These are phyloP conservation scores for Citrus reticulata DNA, from an alignment of 345 rosid genomes.

Conservation along the genomic window DNA sequence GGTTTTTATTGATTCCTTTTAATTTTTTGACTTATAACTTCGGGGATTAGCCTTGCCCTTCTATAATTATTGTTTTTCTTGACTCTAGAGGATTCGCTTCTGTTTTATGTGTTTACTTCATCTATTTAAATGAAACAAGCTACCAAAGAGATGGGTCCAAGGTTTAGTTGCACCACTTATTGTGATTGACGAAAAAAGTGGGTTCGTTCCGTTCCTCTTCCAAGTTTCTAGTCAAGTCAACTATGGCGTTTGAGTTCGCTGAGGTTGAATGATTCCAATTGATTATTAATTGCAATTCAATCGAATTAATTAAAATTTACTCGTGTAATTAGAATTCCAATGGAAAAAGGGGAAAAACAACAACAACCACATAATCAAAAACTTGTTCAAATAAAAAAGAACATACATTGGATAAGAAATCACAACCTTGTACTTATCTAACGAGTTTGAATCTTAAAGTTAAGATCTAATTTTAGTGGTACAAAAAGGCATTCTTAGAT, in stretches of 20 bases:
- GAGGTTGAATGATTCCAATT: conserved; percentile 4
- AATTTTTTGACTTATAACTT: not conserved
- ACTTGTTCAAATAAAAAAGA: not conserved
- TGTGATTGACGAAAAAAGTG: not conserved
- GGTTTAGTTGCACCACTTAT: conserved; percentile 8
- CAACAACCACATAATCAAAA: not conserved
- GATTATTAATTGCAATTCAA: not conserved
- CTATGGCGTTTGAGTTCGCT: not conserved
- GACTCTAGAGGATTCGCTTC: not conserved
- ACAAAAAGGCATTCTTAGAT: too few species aligned
- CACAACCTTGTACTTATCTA: not conserved
- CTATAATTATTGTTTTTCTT: not conserved
- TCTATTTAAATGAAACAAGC: not conserved
- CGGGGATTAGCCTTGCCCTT: not conserved
- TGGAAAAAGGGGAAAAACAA: not conserved
- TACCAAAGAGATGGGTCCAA: conserved; percentile 10
- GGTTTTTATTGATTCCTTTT: not conserved
- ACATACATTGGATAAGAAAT: not conserved
- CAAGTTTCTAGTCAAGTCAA: conserved; percentile 9
- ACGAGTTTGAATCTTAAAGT: too few species aligned
- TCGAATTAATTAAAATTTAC: conserved; percentile 2
- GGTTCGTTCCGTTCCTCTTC: not conserved
- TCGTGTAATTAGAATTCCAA: not conserved
- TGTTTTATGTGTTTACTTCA: not conserved
- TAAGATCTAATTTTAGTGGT: too few species aligned